These are phyloP conservation scores for Dactylellina sp. DNA, from an alignment of 2,329 filamentous ascomycete species.

Conservation along the genomic window DNA sequence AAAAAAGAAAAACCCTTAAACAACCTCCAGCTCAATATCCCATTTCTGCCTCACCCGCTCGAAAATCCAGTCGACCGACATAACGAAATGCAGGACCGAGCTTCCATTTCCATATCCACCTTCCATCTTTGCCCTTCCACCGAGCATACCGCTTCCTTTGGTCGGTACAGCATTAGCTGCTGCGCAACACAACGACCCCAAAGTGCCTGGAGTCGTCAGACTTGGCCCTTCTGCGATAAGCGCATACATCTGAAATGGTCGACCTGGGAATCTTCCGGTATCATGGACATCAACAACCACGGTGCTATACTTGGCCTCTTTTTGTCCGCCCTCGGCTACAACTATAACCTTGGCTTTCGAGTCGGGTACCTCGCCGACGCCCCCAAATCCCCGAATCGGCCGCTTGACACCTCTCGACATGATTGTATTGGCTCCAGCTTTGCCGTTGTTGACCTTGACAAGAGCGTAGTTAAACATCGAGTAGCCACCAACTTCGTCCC, in stretches of 20 bases:
- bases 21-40: conserved; percentile 38
- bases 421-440: conserved; percentile 27
- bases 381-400: neutral
- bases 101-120: conserved; percentile 22
- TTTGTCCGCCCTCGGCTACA: conserved; percentile 17
- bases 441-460: conserved; percentile 42
- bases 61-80: conserved; percentile 45
- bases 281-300: conserved; percentile 43
- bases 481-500: neutral
- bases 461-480: conserved; percentile 47
- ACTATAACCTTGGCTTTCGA: conserved; percentile 33
- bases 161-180: conserved; percentile 18
- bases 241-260: conserved; percentile 46
- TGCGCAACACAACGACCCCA: conserved; percentile 37
- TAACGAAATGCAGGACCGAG: conserved; percentile 46
- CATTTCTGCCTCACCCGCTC: conserved; percentile 29
- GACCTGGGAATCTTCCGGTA: conserved; percentile 32
- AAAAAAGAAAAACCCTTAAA: conserved; percentile 15
- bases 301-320: conserved; percentile 40
- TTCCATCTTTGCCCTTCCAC: conserved; percentile 24
- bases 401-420: conserved; percentile 22
- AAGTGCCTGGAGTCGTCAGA: conserved; percentile 37
- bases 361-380: conserved; percentile 23
- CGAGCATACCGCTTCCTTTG: conserved; percentile 31
- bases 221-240: conserved; percentile 33